Base-by-base conservation (phyloP, 805 yeast species). In the Ogataea angusta region DNA sequence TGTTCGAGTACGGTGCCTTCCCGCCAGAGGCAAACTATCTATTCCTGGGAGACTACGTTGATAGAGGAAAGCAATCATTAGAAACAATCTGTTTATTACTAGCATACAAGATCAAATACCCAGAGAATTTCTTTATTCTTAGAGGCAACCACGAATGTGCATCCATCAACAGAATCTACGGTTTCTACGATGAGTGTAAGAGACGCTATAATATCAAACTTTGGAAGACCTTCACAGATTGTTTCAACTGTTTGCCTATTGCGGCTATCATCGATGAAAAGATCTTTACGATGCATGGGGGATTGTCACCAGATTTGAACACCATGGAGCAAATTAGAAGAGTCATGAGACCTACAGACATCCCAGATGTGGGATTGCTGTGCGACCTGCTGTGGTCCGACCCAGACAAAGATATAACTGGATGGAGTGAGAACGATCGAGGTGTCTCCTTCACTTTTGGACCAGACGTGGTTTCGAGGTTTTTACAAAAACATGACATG, bases 111-210 rank as follows among this genome's bases (percentile, higher is more conserved):
- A 91, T 91, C 68, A 91, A 91, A 73, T 93, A 91, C 66, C 99
- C 99, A 35, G 99, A 91, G 68, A 91, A 91, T 71, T 91, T 91
- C 63, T 91, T 91, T 69, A 89, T 91, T 56, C 76, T 91, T 56
- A 82, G 99, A 73, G 99, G 99, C 51, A 91, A 91, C 70, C 99
- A 91, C 72, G 99, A 91, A 72, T 87, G 96, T 73, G 99, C 99
- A 19, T 86, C 96, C 28, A 91, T 93, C 64, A 91, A 91, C 70
- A 85, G 98, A 71, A 90, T 91, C 65, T 91, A 91, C 67, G 99
- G 99, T 27, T 91, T 91, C 67, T 91, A 91, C 70, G 99, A 91
- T 69, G 99, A 91, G 71, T 91, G 99, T 73, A 88, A 89, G 66
- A 85, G 99, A 73, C 85, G 99, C 66, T 93, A 90, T 73, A 91